Evolutionary conservation across 2,329 filamentous ascomycete genomes (phyloP), one percentile per base, ranked within the genome.

Genomic region (Colletotrichum chrysophilum): DNA sequence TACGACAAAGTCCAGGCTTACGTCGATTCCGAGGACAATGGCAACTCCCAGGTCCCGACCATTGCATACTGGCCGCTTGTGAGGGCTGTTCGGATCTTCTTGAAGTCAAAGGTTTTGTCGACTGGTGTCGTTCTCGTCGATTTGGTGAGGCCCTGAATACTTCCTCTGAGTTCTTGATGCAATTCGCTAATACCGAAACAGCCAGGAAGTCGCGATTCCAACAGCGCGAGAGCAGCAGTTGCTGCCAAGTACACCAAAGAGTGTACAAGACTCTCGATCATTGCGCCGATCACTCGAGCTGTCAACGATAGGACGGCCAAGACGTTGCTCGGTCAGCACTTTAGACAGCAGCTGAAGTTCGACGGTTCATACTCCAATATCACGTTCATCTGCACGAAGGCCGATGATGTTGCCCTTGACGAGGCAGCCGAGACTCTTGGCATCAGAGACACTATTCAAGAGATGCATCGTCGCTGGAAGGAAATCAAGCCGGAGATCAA

Each of bases 321-420:
- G 72, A 87, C 85, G 0, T 82, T 93, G 2, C 83, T 93, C 9
- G 90, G 90, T 1, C 85, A 90, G 21, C 86, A 87, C 0, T 92
- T 92, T 83, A 91, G 89, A 78, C 85, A 88, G 0, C 91, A 93
- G 77, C 82, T 93, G 4, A 89, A 91, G 72, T 90, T 90, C 78
- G 91, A 93, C 74, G 89, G 89, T 3, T 86, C 84, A 0, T 90
- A 90, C 70, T 86, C 83, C 8, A 85, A 83, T 3, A 85, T 93
- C 4, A 92, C 90, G 0, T 93, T 93, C 75, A 90, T 93, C 16
- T 93, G 91, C 79, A 89, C 87, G 18, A 93, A 93, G 79, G 91
- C 90, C 1, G 92, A 93, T 77, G 90, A 93, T 64, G 91, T 93
- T 5, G 75, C 77, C 1, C 70, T 82, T 12, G 84, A 78, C 1